Evolutionary conservation across 805 yeast genomes (phyloP), one percentile per base, ranked within the genome.

Genomic region (Debaryomyces castellii): DNA sequence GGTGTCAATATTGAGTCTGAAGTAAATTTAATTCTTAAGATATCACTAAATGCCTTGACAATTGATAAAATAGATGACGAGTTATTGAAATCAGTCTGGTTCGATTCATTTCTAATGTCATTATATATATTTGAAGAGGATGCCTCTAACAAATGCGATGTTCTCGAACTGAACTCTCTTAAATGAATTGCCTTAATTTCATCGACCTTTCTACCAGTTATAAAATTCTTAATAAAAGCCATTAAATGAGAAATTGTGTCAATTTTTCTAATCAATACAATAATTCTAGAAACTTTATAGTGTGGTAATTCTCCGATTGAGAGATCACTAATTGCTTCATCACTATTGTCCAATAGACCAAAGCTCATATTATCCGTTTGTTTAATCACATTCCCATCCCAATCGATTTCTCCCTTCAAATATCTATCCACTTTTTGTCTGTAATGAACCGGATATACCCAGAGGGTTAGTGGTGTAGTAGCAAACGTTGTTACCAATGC

Each of bases 401-500:
- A 55, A 38, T 51, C 51, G 35, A 58, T 49, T 34, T 57, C 64
- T 5, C 60, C 65, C 10, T 51, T 53, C 22, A 58, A 50, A 51
- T 52, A 62, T n/a, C 49, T 57, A 32, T 68, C 72, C 36, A 78
- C 71, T 49, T 75, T 71, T 44, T 77, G 78, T 54, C 89, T 74
- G 59, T 82, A 83, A 7, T 73, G 61, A 8, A 74, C 74, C 1
- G 96, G 91, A 57, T 87, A 87, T 2, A 73, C 64, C 60, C 71
- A 61, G 32, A 80, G 59, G 0, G 94, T 80, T 58, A 87, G 64
- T 2, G 95, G 95, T 1, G 94, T 85, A 1, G 96, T 87, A n/a
- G 80, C 63, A 54, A 87, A 85, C 0, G 96, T 87, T 1, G 89
- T 77, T 5, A 85, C 78, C 48, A 87, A 70, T 0, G 95, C 90